These are phyloP conservation scores for Colletotrichum sp. DNA, from an alignment of 2,329 filamentous ascomycete species.

Conservation along the genomic window DNA sequence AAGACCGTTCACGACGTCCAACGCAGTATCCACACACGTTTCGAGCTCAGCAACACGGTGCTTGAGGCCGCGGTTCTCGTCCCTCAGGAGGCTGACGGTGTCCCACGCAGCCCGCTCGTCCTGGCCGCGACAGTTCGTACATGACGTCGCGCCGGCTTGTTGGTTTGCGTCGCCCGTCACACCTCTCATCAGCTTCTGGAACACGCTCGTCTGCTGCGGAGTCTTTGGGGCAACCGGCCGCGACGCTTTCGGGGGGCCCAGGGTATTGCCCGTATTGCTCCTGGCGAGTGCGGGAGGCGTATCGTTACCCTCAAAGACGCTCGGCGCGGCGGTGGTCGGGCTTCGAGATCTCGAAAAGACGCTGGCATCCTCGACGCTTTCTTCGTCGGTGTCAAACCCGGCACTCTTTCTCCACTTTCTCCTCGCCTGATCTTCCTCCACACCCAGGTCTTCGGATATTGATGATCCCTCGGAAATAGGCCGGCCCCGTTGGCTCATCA, in stretches of 20 bases:
- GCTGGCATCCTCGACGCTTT: conserved; percentile 54
- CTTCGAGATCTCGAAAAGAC: conserved; percentile 67
- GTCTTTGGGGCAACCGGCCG: conserved; percentile 22
- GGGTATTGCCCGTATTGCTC: conserved; percentile 20
- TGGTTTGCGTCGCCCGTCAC: conserved; percentile 40
- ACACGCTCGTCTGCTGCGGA: conserved; percentile 30
- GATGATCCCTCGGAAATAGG: conserved; percentile 43
- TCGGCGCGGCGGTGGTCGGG: conserved; percentile 52
- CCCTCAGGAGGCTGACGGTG: conserved; percentile 64
- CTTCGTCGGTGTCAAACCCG: conserved; percentile 58
- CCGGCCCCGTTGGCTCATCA: conserved; percentile 29
- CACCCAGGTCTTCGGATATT: conserved; percentile 57
- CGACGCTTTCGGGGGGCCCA: background rate
- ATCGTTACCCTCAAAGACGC: conserved; percentile 33
- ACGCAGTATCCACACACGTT: conserved; percentile 62
- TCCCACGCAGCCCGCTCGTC: conserved; percentile 68
- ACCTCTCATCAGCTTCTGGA: conserved; percentile 48
- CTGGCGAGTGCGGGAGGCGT: conserved; percentile 17
- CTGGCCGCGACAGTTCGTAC: conserved; percentile 63
- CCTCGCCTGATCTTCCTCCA: conserved; percentile 53
- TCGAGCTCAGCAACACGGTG: conserved; percentile 63
- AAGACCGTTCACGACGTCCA: conserved; percentile 64
- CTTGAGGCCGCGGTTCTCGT: conserved; percentile 68
- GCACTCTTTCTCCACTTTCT: conserved; percentile 44
- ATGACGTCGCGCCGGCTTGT: conserved; percentile 35